These are phyloP conservation scores for Triadica sebifera DNA, from an alignment of 345 rosid genomes.

Conservation along the genomic window DNA sequence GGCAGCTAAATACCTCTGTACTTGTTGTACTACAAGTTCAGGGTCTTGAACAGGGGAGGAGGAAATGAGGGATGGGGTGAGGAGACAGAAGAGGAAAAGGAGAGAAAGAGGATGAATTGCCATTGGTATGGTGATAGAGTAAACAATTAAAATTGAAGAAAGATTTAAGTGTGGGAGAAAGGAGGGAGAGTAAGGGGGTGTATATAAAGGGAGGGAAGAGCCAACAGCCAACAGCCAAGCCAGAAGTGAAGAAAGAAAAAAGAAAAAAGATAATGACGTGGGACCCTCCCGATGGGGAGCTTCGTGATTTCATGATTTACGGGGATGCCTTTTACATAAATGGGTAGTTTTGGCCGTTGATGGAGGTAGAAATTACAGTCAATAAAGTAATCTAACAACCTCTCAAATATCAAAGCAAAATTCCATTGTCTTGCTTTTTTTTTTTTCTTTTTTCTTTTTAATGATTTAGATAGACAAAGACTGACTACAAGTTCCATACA, in stretches of 20 bases:
- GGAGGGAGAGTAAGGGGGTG: slow-evolving; percentile 5
- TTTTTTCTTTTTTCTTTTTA: neutral
- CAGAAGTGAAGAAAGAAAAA: slow-evolving; percentile 26
- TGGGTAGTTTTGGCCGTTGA: slow-evolving; percentile 41
- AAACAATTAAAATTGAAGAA: neutral
- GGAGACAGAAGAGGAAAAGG: slow-evolving; percentile 17
- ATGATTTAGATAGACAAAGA: neutral
- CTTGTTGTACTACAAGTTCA: slow-evolving; percentile 22
- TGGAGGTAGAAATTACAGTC: slow-evolving; percentile 1
- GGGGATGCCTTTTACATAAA: slow-evolving; percentile 36
- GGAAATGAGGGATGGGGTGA: slow-evolving; percentile 13
- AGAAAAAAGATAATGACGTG: slow-evolving; percentile 16
- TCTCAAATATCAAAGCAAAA: neutral
- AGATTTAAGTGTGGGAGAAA: slow-evolving; percentile 8
- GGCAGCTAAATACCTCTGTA: slow-evolving; percentile 15
- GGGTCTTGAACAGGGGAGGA: slow-evolving; percentile 27
- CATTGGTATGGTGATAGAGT: slow-evolving; percentile 13
- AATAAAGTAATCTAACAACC: slow-evolving; percentile 16
- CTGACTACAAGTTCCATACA: neutral
- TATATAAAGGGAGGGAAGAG: slow-evolving; percentile 44
- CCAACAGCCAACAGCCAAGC: too few relatives aligned
- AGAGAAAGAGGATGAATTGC: slow-evolving; percentile 19
- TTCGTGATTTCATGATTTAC: slow-evolving; percentile 49
- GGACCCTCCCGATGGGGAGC: slow-evolving; percentile 19
- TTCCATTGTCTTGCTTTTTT: neutral